Evolutionary conservation across 2,329 filamentous ascomycete species (phyloP).

Genomic region (Drechmeria coniospora): DNA sequence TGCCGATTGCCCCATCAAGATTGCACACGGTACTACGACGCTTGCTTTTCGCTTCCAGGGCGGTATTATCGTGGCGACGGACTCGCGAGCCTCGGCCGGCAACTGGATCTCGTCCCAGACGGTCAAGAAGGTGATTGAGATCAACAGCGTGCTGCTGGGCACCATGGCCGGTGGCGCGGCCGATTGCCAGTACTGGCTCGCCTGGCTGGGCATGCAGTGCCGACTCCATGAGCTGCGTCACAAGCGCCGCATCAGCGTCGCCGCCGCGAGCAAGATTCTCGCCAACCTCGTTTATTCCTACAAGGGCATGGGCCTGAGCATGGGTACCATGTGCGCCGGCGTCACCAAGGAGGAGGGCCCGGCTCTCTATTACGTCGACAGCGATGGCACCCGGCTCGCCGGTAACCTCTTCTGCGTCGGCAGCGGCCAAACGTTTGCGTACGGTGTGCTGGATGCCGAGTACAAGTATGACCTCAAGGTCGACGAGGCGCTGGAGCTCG

Average conservation of each 20-base stretch:
- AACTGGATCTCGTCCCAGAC: slow-evolving; percentile 99
- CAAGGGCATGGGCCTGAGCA: slow-evolving; percentile 96
- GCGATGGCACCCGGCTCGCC: slow-evolving; percentile 75
- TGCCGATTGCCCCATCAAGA: slow-evolving; percentile 95
- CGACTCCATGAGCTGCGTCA: slow-evolving; percentile 97
- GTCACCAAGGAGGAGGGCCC: slow-evolving; percentile 92
- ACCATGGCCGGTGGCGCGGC: slow-evolving; percentile 98
- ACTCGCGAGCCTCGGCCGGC: slow-evolving; percentile 90
- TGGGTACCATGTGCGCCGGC: slow-evolving; percentile 99
- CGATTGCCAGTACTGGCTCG: slow-evolving; percentile 99
- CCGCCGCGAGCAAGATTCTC: slow-evolving; percentile 94
- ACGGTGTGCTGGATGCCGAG: slow-evolving; percentile 91
- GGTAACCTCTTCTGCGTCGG: slow-evolving; percentile 98
- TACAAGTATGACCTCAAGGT: slow-evolving; percentile 80
- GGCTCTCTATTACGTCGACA: slow-evolving; percentile 96
- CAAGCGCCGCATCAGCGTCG: slow-evolving; percentile 96
- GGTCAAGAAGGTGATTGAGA: slow-evolving; percentile 99
- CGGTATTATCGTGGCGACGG: slow-evolving; percentile 95
- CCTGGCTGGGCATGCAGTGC: slow-evolving; percentile 97
- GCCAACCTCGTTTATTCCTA: slow-evolving; percentile 97
- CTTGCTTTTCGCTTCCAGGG: slow-evolving; percentile 96
- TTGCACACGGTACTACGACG: slow-evolving; percentile 96
- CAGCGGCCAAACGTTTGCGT: slow-evolving; percentile 95
- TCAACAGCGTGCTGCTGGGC: slow-evolving; percentile 83
- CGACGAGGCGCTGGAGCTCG: slow-evolving; percentile 82